These are phyloP conservation scores for Oryza coarctata DNA, from an alignment of 176 grass and related monocot genomes.

Conservation along the genomic window DNA sequence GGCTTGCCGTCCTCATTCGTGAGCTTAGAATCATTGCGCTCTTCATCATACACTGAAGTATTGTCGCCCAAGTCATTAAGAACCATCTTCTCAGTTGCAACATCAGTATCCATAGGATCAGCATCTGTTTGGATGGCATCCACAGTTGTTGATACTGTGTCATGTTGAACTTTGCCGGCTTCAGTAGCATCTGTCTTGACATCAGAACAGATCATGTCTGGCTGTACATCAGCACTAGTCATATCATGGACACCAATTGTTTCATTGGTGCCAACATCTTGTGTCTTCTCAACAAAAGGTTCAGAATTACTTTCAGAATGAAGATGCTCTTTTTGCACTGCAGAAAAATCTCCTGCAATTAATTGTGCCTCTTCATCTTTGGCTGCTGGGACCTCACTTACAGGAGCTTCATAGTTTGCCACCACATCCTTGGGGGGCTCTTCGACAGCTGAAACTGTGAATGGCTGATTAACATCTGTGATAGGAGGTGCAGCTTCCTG, in stretches of 20 bases:
- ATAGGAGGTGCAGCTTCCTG: slow-evolving; percentile 32
- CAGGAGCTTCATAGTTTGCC: slow-evolving; percentile 13
- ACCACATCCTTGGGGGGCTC: not conserved
- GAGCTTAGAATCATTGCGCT: slow-evolving; percentile 35
- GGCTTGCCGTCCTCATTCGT: slow-evolving; percentile 49
- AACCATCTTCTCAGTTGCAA: slow-evolving; percentile 24
- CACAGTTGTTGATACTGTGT: slow-evolving; percentile 1
- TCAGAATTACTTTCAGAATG: slow-evolving; percentile 17
- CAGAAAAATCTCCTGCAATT: slow-evolving; percentile 26
- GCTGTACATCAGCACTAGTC: slow-evolving; percentile 35
- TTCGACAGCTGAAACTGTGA: not conserved
- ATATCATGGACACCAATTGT: slow-evolving; percentile 38
- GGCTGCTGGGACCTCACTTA: slow-evolving; percentile 15
- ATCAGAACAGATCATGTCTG: slow-evolving; percentile 29
- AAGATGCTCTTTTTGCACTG: slow-evolving; percentile 22
- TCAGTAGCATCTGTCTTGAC: slow-evolving; percentile 32
- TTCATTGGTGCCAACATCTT: slow-evolving; percentile 32
- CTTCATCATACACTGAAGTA: slow-evolving; percentile 32
- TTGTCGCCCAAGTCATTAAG: slow-evolving; percentile 40
- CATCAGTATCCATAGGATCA: slow-evolving; percentile 42
- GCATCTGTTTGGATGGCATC: slow-evolving; percentile 40
- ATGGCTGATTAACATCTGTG: slow-evolving; percentile 14
- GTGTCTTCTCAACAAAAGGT: slow-evolving; percentile 21
- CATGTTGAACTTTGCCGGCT: slow-evolving; percentile 38
- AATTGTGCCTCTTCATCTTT: slow-evolving; percentile 31